Percentiles rank a stretch among this genome's conserved stretches.
Conservation (phyloP, 192 early-diverging fungal species). For the Powellomyces hirtus region DNA sequence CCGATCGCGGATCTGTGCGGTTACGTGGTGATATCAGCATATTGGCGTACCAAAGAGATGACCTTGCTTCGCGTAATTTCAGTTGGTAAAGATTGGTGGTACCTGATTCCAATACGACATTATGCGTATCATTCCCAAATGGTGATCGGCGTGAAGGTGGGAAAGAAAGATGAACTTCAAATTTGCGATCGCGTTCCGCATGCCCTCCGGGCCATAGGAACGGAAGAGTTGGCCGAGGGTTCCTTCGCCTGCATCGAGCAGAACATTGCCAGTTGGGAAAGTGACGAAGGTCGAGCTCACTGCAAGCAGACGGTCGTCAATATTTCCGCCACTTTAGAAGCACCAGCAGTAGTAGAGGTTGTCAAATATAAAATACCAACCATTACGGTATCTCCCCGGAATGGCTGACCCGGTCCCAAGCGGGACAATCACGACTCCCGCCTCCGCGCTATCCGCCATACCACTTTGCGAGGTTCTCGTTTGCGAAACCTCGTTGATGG, state of each 20-base stretch:
- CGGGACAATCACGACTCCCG: constrained; percentile 54
- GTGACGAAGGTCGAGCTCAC: constrained; percentile 81
- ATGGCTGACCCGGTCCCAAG: constrained; percentile 92
- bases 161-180: constrained; percentile 83
- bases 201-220: constrained; percentile 71
- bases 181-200: constrained; percentile 34
- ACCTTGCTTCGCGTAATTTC: no score
- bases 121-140: constrained; percentile 78
- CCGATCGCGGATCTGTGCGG: no score
- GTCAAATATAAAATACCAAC: constrained; percentile 34
- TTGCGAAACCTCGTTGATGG: no score
- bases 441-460: background rate
- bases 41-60: no score
- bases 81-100: background rate
- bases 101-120: constrained; percentile 70
- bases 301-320: constrained; percentile 25
- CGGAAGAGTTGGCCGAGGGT: constrained; percentile 81
- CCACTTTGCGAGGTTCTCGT: background rate
- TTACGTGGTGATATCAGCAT: no score
- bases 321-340: background rate
- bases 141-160: constrained; percentile 98
- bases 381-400: constrained; percentile 90
- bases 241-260: constrained; percentile 91
- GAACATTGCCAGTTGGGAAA: constrained; percentile 61
- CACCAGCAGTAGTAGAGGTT: background rate